A percentile compares a stretch with the other conserved stretches of the same genome.
These are phyloP conservation scores for Triticum timopheevii DNA, from an alignment of 176 grass and related monocot genomes.

Conservation along the genomic window DNA sequence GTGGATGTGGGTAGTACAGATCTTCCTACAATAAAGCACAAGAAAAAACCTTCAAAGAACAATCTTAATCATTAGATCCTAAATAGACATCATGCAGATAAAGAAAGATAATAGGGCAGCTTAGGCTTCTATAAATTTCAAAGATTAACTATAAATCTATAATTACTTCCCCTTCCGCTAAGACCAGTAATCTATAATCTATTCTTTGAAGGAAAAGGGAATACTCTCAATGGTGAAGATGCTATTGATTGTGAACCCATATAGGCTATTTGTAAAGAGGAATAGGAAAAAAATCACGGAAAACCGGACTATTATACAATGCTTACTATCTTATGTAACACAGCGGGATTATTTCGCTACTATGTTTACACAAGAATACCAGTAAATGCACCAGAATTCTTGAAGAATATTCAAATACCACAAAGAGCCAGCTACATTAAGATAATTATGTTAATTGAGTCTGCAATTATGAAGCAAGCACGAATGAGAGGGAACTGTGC, in stretches of 20 bases:
- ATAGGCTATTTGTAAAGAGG: background rate
- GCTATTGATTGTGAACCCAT: background rate
- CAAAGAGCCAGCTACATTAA: background rate
- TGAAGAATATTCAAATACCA: background rate
- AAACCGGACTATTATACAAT: background rate
- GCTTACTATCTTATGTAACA: background rate
- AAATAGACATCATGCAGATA: background rate
- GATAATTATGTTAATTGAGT: background rate
- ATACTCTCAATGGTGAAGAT: background rate
- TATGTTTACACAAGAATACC: background rate
- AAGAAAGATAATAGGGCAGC: constrained; percentile 8
- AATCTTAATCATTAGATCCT: background rate
- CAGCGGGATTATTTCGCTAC: background rate
- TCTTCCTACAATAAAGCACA: constrained; percentile 71
- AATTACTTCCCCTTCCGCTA: no score
- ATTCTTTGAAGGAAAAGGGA: background rate
- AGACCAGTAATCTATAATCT: background rate
- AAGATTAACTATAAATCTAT: background rate
- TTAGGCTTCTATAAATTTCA: background rate
- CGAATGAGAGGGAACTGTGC: background rate
- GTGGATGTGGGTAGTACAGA: constrained; percentile 92
- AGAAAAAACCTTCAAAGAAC: constrained; percentile 5
- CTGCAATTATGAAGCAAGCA: background rate
- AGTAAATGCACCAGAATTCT: background rate
- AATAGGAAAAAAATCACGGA: background rate